Percentiles rank a stretch among this genome's conserved stretches.
Evolutionary conservation across 2,329 filamentous ascomycete species (phyloP).

Genomic region (Thielaviopsis cerberus): DNA sequence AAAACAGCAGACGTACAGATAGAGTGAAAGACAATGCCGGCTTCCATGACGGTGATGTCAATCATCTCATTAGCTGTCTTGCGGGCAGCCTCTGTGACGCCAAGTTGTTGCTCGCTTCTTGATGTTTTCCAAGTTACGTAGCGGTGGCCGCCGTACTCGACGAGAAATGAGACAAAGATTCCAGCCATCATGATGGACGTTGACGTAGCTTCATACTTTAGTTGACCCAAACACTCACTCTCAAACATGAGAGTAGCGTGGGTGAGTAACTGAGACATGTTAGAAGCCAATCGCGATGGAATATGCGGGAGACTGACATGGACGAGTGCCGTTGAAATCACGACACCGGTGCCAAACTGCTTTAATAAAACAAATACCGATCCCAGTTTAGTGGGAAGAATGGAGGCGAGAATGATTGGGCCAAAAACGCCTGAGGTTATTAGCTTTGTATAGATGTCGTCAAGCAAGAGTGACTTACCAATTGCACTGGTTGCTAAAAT

Average conservation of each 20-base stretch:
- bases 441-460: not conserved
- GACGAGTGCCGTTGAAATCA: constrained; percentile 53
- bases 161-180: constrained; percentile 50
- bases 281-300: not conserved
- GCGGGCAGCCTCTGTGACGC: constrained; percentile 15
- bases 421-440: constrained; percentile 35
- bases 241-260: constrained; percentile 56
- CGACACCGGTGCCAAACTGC: constrained; percentile 56
- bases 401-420: constrained; percentile 43
- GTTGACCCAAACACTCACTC: constrained; percentile 47
- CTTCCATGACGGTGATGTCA: constrained; percentile 51
- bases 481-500: constrained; percentile 50
- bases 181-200: constrained; percentile 58
- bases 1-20: constrained; percentile 29
- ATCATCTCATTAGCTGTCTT: constrained; percentile 29
- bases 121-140: constrained; percentile 24
- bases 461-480: constrained; percentile 22
- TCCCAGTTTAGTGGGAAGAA: constrained; percentile 32
- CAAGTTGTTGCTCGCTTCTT: constrained; percentile 17
- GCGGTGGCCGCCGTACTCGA: constrained; percentile 49
- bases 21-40: constrained; percentile 59
- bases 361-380: constrained; percentile 45
- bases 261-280: constrained; percentile 42
- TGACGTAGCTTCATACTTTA: constrained; percentile 50
- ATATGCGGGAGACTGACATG: constrained; percentile 28